These are phyloP conservation scores for Glomus cerebriforme DNA, from an alignment of 192 early-diverging fungal genomes.

Conservation along the genomic window DNA sequence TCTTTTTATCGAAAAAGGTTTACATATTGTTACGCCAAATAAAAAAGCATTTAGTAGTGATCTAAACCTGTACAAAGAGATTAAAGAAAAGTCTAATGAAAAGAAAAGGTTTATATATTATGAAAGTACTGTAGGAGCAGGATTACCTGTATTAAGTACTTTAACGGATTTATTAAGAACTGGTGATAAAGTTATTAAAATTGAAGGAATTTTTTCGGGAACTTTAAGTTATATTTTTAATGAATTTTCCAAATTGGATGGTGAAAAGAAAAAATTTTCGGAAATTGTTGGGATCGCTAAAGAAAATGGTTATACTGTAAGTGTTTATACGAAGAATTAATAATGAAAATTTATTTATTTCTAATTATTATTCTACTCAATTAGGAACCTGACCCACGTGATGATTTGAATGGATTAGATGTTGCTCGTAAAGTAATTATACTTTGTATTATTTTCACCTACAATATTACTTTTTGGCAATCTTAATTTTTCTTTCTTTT, in stretches of 20 bases:
- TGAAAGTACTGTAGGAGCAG: conserved; percentile 96
- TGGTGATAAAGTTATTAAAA: conserved; percentile 87
- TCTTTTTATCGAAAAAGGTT: conserved; percentile 72
- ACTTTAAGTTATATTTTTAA: conserved; percentile 99
- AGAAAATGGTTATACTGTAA: conserved; percentile 87
- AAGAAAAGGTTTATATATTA: conserved; percentile 75
- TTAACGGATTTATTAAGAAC: conserved; percentile 89
- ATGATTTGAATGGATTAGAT: conserved; percentile 99
- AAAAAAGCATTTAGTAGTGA: conserved; percentile 93
- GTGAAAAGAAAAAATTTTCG: conserved; percentile 68
- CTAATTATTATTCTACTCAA: not conserved
- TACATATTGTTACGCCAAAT: conserved; percentile 96
- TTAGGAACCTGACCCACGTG: conserved; percentile 95
- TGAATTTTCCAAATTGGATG: conserved; percentile 78
- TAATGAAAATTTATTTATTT: conserved; percentile 11
- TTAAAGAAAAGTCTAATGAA: conserved; percentile 56
- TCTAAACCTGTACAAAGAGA: conserved; percentile 70
- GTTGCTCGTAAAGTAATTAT: conserved; percentile 90
- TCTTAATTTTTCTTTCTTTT: conserved; percentile 1
- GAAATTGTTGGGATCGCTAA: conserved; percentile 89
- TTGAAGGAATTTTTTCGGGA: conserved; percentile 98
- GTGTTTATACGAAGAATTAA: conserved; percentile 21
- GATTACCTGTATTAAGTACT: conserved; percentile 91
- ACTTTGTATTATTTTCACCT: not conserved
- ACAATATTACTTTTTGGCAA: not conserved